Evolutionary conservation across 2,329 filamentous ascomycete species (phyloP).

Genomic region (Nothophaeocryptopus gaeumannii): DNA sequence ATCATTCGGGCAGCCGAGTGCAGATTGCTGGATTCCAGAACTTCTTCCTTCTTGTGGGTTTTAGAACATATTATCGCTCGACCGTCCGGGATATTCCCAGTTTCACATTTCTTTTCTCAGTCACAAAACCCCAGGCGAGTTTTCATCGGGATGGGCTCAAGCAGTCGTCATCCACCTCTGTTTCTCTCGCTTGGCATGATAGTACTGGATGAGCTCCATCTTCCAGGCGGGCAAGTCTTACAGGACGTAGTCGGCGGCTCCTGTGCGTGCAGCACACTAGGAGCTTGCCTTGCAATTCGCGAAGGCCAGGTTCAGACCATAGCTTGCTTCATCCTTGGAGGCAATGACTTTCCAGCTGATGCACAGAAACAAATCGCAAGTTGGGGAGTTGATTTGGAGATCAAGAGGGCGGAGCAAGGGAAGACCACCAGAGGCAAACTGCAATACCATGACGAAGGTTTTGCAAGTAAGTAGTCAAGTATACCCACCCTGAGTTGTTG

Average conservation of each 20-base stretch:
- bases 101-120: no score
- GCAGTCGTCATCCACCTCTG: constrained; percentile 1
- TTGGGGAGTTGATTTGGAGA: constrained; percentile 12
- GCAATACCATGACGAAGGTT: constrained; percentile 11
- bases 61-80: no score
- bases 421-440: constrained; percentile 14
- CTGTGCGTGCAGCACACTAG: constrained; percentile 11
- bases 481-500: not conserved
- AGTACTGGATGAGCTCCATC: constrained; percentile 15
- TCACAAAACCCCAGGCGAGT: no score
- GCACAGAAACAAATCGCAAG: constrained; percentile 4
- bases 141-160: constrained; percentile 10
- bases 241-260: constrained; percentile 13
- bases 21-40: no score
- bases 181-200: constrained; percentile 15
- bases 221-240: constrained; percentile 6
- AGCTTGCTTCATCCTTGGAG: constrained; percentile 12
- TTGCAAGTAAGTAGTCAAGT: constrained; percentile 7
- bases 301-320: not conserved
- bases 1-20: no score
- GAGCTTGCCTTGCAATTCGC: constrained; percentile 10
- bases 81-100: no score
- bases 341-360: constrained; percentile 15
- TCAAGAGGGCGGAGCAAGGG: constrained; percentile 1
- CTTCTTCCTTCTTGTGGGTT: no score